Evolutionary conservation across 768 basidiomycete genomes (phyloP).

Genomic region (Saitozyma podzolica): DNA sequence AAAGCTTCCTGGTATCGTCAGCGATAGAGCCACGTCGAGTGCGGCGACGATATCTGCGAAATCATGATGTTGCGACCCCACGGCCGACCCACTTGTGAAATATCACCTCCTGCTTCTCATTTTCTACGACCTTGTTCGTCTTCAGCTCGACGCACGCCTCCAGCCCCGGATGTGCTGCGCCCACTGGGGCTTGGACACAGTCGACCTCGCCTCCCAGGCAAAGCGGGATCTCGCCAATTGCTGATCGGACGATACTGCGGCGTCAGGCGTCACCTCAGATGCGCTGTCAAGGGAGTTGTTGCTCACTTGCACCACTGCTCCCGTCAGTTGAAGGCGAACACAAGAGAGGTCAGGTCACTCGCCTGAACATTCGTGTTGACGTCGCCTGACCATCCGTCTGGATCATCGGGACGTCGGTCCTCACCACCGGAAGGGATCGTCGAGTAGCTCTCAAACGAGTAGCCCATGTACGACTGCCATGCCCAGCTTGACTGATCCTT

Average conservation of each 20-base stretch:
- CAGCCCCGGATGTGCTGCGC: slow-evolving; percentile 35
- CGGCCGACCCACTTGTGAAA: slow-evolving; percentile 47
- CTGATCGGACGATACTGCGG: slow-evolving; percentile 45
- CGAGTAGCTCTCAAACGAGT: slow-evolving; percentile 51
- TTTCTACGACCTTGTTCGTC: slow-evolving; percentile 50
- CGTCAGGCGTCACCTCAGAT: slow-evolving; percentile 8
- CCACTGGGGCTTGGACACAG: slow-evolving; percentile 42
- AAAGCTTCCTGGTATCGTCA: slow-evolving; percentile 42
- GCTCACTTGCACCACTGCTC: slow-evolving; percentile 49
- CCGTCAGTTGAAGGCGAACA: no score
- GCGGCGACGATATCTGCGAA: no score
- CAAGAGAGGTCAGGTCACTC: background rate
- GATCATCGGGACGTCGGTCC: slow-evolving; percentile 9
- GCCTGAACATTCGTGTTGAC: slow-evolving; percentile 52
- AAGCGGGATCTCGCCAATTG: slow-evolving; percentile 46
- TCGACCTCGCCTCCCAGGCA: slow-evolving; percentile 53
- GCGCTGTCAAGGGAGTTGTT: no score
- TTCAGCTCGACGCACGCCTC: slow-evolving; percentile 49
- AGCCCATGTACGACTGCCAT: slow-evolving; percentile 46
- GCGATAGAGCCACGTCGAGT: background rate
- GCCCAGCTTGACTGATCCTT: slow-evolving; percentile 38
- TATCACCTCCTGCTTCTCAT: slow-evolving; percentile 39
- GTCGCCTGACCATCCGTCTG: slow-evolving; percentile 47
- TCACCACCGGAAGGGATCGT: slow-evolving; percentile 20
- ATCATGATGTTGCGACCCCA: background rate